These are phyloP conservation scores for Nicotiana paniculata DNA, from an alignment of 257 asterid genomes.

Conservation along the genomic window DNA sequence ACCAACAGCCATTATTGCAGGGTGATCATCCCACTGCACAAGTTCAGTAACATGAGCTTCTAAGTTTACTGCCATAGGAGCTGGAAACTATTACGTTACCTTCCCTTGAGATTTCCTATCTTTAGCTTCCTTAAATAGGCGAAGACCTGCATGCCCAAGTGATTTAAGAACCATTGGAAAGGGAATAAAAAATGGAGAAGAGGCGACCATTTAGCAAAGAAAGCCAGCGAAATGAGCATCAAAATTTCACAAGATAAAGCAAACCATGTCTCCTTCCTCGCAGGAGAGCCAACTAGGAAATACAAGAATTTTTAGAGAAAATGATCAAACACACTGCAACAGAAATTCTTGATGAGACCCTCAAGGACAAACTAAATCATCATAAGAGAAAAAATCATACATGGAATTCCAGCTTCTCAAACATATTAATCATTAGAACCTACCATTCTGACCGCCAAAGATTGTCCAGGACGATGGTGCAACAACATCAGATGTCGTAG, in stretches of 20 bases:
- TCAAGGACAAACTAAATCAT: background rate
- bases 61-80: background rate
- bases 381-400: background rate
- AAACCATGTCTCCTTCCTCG: background rate
- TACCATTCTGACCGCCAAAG: slow-evolving; percentile 95
- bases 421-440: slow-evolving; percentile 21
- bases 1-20: slow-evolving; percentile 98
- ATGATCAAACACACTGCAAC: background rate
- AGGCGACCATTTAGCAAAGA: background rate
- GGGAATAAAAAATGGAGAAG: background rate
- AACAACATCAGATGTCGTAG: slow-evolving; percentile 71
- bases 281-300: background rate
- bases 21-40: slow-evolving; percentile 66
- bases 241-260: background rate
- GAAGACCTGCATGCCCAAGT: slow-evolving; percentile 52
- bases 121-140: slow-evolving; percentile 89
- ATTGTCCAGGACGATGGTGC: slow-evolving; percentile 98
- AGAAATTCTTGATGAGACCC: background rate
- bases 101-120: slow-evolving; percentile 61
- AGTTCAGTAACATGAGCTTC: slow-evolving; percentile 2
- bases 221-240: background rate
- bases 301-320: background rate
- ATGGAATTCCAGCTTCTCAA: slow-evolving; percentile 10
- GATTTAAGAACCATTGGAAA: slow-evolving; percentile 13
- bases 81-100: slow-evolving; percentile 32